Percentiles rank a stretch among this genome's conserved stretches.
Conservation (phyloP, 2,329 filamentous ascomycete species). For the Penicillium sp. region DNA sequence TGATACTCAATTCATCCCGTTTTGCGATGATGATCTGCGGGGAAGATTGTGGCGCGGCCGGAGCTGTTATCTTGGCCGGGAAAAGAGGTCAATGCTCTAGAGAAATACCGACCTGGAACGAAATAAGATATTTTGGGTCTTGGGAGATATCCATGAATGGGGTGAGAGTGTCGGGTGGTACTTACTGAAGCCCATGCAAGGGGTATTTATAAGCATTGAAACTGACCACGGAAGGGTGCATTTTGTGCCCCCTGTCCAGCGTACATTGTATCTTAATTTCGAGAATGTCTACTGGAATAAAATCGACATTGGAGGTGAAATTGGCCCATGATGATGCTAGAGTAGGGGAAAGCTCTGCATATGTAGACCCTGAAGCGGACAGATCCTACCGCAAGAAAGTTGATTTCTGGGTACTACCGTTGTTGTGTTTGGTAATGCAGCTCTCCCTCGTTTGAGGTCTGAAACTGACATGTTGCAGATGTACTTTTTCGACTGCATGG, state of each 20-base stretch:
- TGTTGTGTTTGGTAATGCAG: constrained; percentile 43
- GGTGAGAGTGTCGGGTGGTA: not conserved
- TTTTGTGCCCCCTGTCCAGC: not conserved
- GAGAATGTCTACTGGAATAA: constrained; percentile 1
- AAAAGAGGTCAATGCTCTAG: not conserved
- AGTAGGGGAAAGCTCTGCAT: constrained; percentile 17
- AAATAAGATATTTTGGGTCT: not conserved
- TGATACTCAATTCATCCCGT: constrained; percentile 17
- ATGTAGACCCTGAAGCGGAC: constrained; percentile 39
- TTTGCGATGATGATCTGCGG: constrained; percentile 23
- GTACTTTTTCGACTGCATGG: constrained; percentile 45
- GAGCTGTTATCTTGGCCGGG: constrained; percentile 5
- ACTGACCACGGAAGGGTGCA: not conserved
- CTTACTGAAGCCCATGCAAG: not conserved
- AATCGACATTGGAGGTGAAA: not conserved
- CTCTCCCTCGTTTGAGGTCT: no score
- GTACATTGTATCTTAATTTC: not conserved
- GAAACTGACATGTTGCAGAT: constrained; percentile 26
- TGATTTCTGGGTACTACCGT: constrained; percentile 49
- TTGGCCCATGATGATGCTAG: not conserved
- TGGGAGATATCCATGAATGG: constrained; percentile 1
- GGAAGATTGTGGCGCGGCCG: constrained; percentile 4
- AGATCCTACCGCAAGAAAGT: constrained; percentile 46
- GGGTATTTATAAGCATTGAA: constrained; percentile 1
- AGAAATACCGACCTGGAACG: not conserved